Evolutionary conservation across 768 basidiomycete species (phyloP).

Genomic region (Mycena venus): DNA sequence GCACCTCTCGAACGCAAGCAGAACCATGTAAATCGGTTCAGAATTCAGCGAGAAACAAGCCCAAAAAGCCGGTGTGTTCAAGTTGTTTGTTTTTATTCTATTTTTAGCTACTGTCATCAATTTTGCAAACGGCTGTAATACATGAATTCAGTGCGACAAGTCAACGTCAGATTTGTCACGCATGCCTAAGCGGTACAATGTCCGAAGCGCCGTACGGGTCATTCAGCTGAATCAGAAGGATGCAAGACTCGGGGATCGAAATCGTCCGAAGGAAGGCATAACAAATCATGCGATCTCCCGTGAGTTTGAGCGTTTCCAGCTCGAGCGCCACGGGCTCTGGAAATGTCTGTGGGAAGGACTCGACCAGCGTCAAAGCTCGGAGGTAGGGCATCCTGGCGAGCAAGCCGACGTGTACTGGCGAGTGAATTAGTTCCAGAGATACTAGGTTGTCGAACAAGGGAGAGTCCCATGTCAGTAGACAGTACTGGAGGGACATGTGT

Average conservation of each 20-base stretch:
- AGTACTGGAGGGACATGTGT: constrained; percentile 15
- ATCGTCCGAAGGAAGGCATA: neutral
- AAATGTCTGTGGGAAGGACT: neutral
- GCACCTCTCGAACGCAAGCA: too few relatives aligned
- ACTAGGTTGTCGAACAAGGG: constrained; percentile 19
- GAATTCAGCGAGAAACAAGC: too few relatives aligned
- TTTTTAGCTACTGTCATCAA: too few relatives aligned
- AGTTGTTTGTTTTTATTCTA: too few relatives aligned
- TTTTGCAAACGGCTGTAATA: too few relatives aligned
- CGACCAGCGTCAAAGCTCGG: neutral
- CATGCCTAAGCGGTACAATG: too few relatives aligned
- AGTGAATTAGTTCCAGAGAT: constrained; percentile 18
- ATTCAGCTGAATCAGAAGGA: too few relatives aligned
- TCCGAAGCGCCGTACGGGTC: too few relatives aligned
- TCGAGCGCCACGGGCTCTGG: neutral
- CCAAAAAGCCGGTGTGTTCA: too few relatives aligned
- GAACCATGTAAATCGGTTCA: too few relatives aligned
- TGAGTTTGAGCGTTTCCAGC: constrained; percentile 5
- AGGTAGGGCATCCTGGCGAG: constrained; percentile 1
- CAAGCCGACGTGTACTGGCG: neutral
- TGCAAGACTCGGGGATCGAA: constrained; percentile 1
- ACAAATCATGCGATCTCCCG: neutral
- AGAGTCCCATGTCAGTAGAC: neutral
- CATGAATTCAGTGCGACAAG: too few relatives aligned
- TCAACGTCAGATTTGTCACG: too few relatives aligned